Conservation (phyloP, 2,329 filamentous ascomycete genomes). For the Sphaerulina musiva region DNA sequence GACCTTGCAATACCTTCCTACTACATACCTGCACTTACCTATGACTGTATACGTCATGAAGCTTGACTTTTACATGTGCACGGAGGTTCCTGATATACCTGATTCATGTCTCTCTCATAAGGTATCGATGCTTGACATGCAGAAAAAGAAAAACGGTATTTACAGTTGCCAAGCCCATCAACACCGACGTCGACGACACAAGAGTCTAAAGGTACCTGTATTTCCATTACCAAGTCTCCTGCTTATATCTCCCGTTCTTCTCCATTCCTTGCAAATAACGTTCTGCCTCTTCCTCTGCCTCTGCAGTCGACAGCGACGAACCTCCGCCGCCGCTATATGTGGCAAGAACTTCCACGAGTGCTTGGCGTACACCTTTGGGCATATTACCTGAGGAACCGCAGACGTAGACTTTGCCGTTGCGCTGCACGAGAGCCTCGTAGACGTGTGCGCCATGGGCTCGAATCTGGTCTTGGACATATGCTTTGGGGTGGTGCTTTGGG, state of each 20-base stretch:
- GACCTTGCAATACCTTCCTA: too few species aligned
- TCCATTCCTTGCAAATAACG: slow-evolving; percentile 50
- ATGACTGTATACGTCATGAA: too few species aligned
- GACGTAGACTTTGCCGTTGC: slow-evolving; percentile 50
- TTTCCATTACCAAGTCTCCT: slow-evolving; percentile 58
- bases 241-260: slow-evolving; percentile 56
- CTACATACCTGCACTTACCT: too few species aligned
- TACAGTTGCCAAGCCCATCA: too few species aligned
- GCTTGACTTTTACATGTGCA: too few species aligned
- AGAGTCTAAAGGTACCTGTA: too few species aligned
- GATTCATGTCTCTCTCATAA: too few species aligned
- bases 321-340: slow-evolving; percentile 13
- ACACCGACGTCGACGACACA: too few species aligned
- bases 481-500: slow-evolving; percentile 47
- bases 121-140: too few species aligned
- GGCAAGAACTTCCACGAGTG: slow-evolving; percentile 56
- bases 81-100: too few species aligned
- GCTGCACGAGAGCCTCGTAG: slow-evolving; percentile 47
- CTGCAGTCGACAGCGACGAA: slow-evolving; percentile 41
- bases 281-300: slow-evolving; percentile 59
- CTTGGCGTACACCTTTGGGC: slow-evolving; percentile 62
- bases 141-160: too few species aligned
- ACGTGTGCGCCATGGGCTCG: slow-evolving; percentile 46
- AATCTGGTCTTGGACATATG: slow-evolving; percentile 63
- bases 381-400: slow-evolving; percentile 62